Percentiles rank a stretch among this genome's conserved stretches.
Conservation (phyloP, 2,329 filamentous ascomycete genomes). For the Fusarium solani-melongenae region DNA sequence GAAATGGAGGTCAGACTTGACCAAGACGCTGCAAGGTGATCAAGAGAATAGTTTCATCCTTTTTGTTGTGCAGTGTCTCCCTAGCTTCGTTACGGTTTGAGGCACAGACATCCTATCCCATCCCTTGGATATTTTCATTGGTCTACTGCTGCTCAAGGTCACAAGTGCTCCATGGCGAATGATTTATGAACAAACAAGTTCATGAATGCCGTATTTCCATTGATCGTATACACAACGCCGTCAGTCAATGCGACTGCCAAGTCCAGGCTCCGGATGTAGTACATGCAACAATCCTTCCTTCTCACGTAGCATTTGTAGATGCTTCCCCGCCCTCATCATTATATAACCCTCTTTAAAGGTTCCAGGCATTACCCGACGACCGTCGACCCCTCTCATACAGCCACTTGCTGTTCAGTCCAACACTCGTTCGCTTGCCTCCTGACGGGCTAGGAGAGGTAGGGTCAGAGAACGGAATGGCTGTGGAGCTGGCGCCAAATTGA, state of each 20-base stretch:
- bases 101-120: neutral
- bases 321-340: constrained; percentile 6
- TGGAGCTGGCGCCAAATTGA: constrained; percentile 61
- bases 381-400: constrained; percentile 84
- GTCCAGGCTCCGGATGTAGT: constrained; percentile 1
- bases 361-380: constrained; percentile 59
- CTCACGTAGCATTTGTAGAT: constrained; percentile 12
- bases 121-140: neutral
- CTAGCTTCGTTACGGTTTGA: neutral
- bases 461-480: constrained; percentile 63
- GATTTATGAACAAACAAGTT: neutral
- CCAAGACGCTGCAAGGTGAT: neutral
- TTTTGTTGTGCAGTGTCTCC: neutral
- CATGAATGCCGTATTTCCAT: constrained; percentile 18
- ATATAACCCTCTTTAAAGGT: constrained; percentile 41
- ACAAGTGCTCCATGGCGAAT: neutral
- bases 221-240: constrained; percentile 32
- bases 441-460: constrained; percentile 77
- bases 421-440: constrained; percentile 74
- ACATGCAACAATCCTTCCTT: constrained; percentile 13
- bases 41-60: neutral
- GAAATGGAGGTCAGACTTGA: neutral
- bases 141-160: too few relatives aligned
- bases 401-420: constrained; percentile 93
- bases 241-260: constrained; percentile 20